Evolutionary conservation across 805 yeast species (phyloP).

Genomic region (Vanderwaltozyma polyspora): DNA sequence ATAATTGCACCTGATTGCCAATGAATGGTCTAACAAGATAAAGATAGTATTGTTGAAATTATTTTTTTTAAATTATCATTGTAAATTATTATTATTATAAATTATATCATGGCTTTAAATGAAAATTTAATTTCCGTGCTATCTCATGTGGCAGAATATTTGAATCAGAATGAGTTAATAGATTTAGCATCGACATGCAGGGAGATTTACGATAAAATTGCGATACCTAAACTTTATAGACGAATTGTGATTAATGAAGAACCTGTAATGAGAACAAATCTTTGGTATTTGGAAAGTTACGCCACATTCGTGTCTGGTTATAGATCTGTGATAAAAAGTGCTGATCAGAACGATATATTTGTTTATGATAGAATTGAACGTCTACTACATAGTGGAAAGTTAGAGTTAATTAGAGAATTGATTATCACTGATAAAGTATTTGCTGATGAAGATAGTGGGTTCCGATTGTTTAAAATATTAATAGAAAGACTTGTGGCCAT

Average conservation of each 20-base stretch:
- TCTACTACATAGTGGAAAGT: conserved; percentile 29
- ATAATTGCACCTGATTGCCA: no score
- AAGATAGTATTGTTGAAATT: no score
- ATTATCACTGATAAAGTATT: conserved; percentile 26
- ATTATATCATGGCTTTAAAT: neutral
- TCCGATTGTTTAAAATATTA: conserved; percentile 6
- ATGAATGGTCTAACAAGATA: no score
- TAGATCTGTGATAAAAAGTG: conserved; percentile 25
- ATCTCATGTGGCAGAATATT: conserved; percentile 10
- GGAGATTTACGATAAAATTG: conserved; percentile 21
- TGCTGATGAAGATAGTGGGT: conserved; percentile 15
- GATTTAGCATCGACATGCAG: conserved; percentile 26
- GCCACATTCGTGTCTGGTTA: conserved; percentile 32
- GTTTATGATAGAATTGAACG: conserved; percentile 31
- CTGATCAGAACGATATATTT: conserved; percentile 29
- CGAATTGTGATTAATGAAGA: conserved; percentile 28
- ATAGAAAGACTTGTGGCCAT: conserved; percentile 16
- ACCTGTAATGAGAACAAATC: conserved; percentile 21
- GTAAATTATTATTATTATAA: no score
- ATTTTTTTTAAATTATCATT: no score
- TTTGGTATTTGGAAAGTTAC: conserved; percentile 27
- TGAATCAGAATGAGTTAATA: conserved; percentile 33
- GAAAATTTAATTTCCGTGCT: neutral
- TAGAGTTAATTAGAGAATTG: conserved; percentile 26
- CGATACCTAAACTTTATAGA: conserved; percentile 28